phyloP scores from a whole-genome alignment of 1,284 basidiomycete species.

The Erythrobasidium hasegawianum region DNA sequence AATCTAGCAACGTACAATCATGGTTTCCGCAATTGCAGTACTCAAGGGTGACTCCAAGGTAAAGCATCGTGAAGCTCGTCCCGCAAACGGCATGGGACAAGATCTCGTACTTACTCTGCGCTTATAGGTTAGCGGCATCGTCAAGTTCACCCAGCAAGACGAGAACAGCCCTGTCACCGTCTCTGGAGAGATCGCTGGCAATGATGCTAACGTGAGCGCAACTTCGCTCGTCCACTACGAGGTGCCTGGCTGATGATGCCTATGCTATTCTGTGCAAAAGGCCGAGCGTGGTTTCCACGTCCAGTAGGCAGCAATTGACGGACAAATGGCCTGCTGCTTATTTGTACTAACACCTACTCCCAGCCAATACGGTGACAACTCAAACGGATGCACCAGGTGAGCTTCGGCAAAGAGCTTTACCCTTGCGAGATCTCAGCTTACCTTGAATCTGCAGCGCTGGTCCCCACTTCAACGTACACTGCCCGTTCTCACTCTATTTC shows the following conservation, averaged over 20 bases:
- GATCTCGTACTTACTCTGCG: background rate
- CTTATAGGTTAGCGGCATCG: slow-evolving; percentile 53
- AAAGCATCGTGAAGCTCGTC: background rate
- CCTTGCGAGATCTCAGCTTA: too few species aligned
- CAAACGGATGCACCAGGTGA: slow-evolving; percentile 59
- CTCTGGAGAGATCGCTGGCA: slow-evolving; percentile 60
- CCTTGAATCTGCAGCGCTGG: slow-evolving; percentile 52
- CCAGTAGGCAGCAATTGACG: slow-evolving; percentile 57
- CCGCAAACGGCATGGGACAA: background rate
- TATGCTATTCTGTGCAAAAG: background rate
- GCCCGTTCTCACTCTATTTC: background rate
- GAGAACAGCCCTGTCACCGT: slow-evolving; percentile 59
- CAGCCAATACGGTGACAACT: slow-evolving; percentile 66
- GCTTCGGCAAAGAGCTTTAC: slow-evolving; percentile 40
- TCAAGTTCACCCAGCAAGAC: slow-evolving; percentile 62
- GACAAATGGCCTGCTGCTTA: background rate
- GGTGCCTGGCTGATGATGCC: slow-evolving; percentile 2
- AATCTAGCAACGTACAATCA: slow-evolving; percentile 13
- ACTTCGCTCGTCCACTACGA: too few species aligned
- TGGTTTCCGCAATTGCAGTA: slow-evolving; percentile 61
- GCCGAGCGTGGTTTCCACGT: slow-evolving; percentile 70
- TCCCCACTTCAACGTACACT: slow-evolving; percentile 62
- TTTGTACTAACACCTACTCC: background rate
- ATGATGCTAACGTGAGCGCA: slow-evolving; percentile 54
- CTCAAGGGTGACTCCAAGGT: slow-evolving; percentile 57